Evolutionary conservation across 805 yeast genomes (phyloP).

Genomic region (Starmerella cellae): DNA sequence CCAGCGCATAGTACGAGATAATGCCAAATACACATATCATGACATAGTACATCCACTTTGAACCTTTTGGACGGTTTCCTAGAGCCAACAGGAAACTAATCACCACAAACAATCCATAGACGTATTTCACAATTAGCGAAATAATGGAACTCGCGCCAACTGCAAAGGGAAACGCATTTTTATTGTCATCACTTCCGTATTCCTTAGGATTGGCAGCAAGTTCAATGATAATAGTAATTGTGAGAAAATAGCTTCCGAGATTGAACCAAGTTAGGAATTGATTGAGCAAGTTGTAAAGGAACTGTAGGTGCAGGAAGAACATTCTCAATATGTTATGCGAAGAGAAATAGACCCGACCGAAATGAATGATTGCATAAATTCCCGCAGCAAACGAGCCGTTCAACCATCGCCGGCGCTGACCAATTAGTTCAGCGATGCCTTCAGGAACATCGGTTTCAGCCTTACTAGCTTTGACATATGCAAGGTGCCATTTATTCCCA

Average conservation of each 20-base stretch:
- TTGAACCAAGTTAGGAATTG: conserved; percentile 52
- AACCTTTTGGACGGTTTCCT: conserved; percentile 54
- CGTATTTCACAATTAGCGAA: conserved; percentile 41
- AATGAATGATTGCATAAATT: conserved; percentile 42
- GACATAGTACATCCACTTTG: conserved; percentile 40
- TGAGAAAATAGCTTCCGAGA: conserved; percentile 48
- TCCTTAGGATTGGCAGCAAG: conserved; percentile 31
- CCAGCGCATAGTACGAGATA: conserved; percentile 45
- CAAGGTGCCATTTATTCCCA: conserved; percentile 45
- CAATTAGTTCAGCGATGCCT: conserved; percentile 45
- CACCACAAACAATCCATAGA: conserved; percentile 43
- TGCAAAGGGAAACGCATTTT: conserved; percentile 30
- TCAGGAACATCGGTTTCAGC: conserved; percentile 64
- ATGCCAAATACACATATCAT: conserved; percentile 45
- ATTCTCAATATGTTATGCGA: conserved; percentile 41
- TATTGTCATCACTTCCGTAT: conserved; percentile 34
- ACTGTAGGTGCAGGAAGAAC: conserved; percentile 41
- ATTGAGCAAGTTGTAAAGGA: conserved; percentile 41
- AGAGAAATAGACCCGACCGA: conserved; percentile 42
- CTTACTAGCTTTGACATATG: conserved; percentile 48
- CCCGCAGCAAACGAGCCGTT: conserved; percentile 58
- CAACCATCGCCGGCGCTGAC: conserved; percentile 56
- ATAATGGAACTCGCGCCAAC: conserved; percentile 29
- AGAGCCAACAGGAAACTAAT: conserved; percentile 50
- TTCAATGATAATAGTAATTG: conserved; percentile 46